A percentile compares a stretch with the other conserved stretches of the same genome.
phyloP scores from a whole-genome alignment of 352 stramenopile species.

The Phytophthora cryptogea region DNA sequence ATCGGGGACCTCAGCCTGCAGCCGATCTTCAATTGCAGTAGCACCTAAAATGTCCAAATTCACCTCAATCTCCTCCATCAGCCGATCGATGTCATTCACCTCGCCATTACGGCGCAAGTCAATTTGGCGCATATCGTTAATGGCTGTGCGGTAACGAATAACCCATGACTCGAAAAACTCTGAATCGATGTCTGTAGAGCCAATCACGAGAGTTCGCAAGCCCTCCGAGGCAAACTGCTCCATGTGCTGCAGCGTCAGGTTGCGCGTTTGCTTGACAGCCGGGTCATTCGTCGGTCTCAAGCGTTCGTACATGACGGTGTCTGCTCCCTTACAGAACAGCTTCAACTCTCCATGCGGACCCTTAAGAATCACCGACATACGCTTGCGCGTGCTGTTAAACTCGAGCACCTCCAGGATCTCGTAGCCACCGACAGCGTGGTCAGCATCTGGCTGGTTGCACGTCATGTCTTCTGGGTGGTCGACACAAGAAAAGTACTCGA shows the following conservation, averaged over 20 bases:
- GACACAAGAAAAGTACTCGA: constrained; percentile 74
- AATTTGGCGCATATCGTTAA: constrained; percentile 89
- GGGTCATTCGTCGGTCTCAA: constrained; percentile 54
- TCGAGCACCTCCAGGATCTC: constrained; percentile 93
- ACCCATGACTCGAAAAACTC: constrained; percentile 73
- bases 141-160: constrained; percentile 67
- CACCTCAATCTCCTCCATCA: constrained; percentile 90
- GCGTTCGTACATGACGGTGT: constrained; percentile 91
- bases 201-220: constrained; percentile 91
- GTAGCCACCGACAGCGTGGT: constrained; percentile 54
- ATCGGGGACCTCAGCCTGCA: constrained; percentile 92
- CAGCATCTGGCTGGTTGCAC: constrained; percentile 34
- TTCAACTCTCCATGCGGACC: constrained; percentile 58
- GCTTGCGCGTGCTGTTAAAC: constrained; percentile 95
- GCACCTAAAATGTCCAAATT: constrained; percentile 89
- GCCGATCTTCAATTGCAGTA: constrained; percentile 94
- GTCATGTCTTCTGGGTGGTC: constrained; percentile 39
- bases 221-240: constrained; percentile 89
- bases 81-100: constrained; percentile 75
- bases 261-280: constrained; percentile 51
- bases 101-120: constrained; percentile 74
- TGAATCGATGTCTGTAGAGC: constrained; percentile 56
- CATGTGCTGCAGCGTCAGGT: constrained; percentile 85
- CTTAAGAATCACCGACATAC: constrained; percentile 93
- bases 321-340: constrained; percentile 87